Evolutionary conservation across 345 rosid genomes (phyloP).

Genomic region (Physaria fendleri): DNA sequence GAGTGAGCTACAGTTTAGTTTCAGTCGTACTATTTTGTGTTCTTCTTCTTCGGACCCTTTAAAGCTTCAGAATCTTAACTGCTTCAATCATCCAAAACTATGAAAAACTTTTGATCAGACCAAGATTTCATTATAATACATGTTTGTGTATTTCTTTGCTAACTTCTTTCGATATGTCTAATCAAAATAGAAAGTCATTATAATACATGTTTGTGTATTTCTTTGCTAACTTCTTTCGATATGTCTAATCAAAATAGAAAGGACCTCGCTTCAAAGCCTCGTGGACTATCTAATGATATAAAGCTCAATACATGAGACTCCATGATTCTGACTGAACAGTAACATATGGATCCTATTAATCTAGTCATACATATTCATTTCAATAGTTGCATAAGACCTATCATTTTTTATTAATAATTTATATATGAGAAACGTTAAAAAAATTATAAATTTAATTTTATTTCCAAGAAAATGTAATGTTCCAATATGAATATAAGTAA

Average conservation of each 20-base stretch:
- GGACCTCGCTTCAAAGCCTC: slow-evolving; percentile 18
- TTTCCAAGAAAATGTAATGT: neutral
- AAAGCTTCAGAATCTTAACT: slow-evolving; percentile 28
- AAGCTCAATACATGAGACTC: neutral
- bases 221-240: slow-evolving; percentile 18
- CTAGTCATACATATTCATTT: neutral
- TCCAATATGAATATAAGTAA: neutral
- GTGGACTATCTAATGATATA: slow-evolving; percentile 4
- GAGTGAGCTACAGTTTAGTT: slow-evolving; percentile 34
- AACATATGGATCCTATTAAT: neutral
- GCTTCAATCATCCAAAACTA: slow-evolving; percentile 26
- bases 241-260: slow-evolving; percentile 30
- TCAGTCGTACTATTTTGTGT: slow-evolving; percentile 34
- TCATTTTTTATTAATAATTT: neutral
- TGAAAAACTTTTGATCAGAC: slow-evolving; percentile 11
- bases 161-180: slow-evolving; percentile 22
- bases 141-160: slow-evolving; percentile 23
- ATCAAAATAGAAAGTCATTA: slow-evolving; percentile 26
- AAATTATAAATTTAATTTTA: neutral
- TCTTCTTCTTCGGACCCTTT: slow-evolving; percentile 34
- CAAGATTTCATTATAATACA: slow-evolving; percentile 4
- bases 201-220: slow-evolving; percentile 19
- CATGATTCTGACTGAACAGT: slow-evolving; percentile 18
- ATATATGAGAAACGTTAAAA: neutral
- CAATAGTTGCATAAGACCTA: neutral